phyloP scores from a whole-genome alignment of 495 filamentous ascomycete genomes.

The Aspergillus heteromorphus region DNA sequence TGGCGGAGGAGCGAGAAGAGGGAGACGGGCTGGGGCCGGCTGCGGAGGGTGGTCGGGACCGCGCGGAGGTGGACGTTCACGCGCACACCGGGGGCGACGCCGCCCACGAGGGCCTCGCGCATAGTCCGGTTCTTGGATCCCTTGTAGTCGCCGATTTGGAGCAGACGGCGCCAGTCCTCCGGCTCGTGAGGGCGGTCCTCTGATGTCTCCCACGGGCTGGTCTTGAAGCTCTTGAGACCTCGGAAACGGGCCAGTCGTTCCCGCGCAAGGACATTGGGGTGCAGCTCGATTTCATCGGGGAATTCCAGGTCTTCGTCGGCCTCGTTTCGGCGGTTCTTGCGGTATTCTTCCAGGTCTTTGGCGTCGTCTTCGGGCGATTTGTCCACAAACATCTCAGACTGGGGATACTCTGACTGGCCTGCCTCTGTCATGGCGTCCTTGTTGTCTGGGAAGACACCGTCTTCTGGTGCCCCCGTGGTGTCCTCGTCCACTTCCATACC shows the following conservation, averaged over 20 bases:
- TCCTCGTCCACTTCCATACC: slow-evolving; percentile 49
- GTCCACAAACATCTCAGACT: slow-evolving; percentile 88
- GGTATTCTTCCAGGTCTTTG: slow-evolving; percentile 69
- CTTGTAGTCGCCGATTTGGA: slow-evolving; percentile 80
- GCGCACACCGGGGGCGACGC: slow-evolving; percentile 73
- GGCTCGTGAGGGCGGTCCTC: slow-evolving; percentile 84
- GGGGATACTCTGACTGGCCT: slow-evolving; percentile 76
- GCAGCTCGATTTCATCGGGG: slow-evolving; percentile 94
- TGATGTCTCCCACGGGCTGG: slow-evolving; percentile 78
- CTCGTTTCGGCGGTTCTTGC: slow-evolving; percentile 67
- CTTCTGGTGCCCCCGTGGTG: slow-evolving; percentile 56
- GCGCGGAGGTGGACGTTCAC: slow-evolving; percentile 75
- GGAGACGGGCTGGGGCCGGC: slow-evolving; percentile 54
- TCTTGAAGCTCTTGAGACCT: slow-evolving; percentile 82
- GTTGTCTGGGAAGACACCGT: slow-evolving; percentile 71
- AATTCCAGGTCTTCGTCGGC: slow-evolving; percentile 88
- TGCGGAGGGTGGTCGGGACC: slow-evolving; percentile 57
- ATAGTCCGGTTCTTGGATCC: slow-evolving; percentile 67
- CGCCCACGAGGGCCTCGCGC: slow-evolving; percentile 77
- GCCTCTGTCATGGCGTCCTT: slow-evolving; percentile 68
- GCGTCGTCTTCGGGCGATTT: slow-evolving; percentile 83
- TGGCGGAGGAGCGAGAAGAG: slow-evolving; percentile 85
- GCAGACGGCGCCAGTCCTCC: slow-evolving; percentile 79
- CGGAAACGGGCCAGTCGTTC: slow-evolving; percentile 82
- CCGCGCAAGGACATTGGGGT: slow-evolving; percentile 76